phyloP scores from a whole-genome alignment of 192 early-diverging fungal species.

The Coemansia sp. region DNA sequence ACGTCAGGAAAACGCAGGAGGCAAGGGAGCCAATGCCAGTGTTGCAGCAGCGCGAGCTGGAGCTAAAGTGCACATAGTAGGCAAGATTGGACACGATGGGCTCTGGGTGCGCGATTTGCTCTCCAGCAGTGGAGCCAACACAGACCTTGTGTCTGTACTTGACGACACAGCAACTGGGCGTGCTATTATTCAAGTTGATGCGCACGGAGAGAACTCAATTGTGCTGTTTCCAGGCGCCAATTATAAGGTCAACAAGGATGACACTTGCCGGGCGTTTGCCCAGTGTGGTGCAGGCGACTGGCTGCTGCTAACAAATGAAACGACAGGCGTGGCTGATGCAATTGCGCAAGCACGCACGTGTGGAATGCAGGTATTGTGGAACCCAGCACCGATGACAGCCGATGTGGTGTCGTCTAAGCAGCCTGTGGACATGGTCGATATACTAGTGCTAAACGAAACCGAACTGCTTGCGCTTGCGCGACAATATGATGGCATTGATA shows the following conservation, averaged over 20 bases:
- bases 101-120: conserved; percentile 72
- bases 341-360: conserved; percentile 56
- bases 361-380: conserved; percentile 75
- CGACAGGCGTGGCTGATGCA: conserved; percentile 65
- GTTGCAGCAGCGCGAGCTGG: conserved; percentile 79
- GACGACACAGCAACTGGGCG: conserved; percentile 69
- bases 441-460: conserved; percentile 79
- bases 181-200: conserved; percentile 82
- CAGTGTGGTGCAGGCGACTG: conserved; percentile 65
- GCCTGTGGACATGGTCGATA: conserved; percentile 61
- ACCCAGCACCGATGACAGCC: conserved; percentile 76
- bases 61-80: conserved; percentile 67
- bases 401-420: conserved; percentile 34
- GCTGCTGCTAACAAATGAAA: conserved; percentile 89
- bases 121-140: conserved; percentile 64
- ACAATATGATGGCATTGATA: conserved; percentile 20
- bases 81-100: conserved; percentile 82
- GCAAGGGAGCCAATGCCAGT: conserved; percentile 83
- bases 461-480: conserved; percentile 61
- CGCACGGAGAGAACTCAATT: conserved; percentile 81
- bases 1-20: conserved; percentile 45
- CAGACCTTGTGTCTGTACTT: conserved; percentile 56
- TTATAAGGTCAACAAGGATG: conserved; percentile 52
- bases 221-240: conserved; percentile 82
- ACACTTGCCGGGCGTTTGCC: conserved; percentile 56